These are phyloP conservation scores for Pleurotus eryngii DNA, from an alignment of 768 basidiomycete genomes.

Conservation along the genomic window DNA sequence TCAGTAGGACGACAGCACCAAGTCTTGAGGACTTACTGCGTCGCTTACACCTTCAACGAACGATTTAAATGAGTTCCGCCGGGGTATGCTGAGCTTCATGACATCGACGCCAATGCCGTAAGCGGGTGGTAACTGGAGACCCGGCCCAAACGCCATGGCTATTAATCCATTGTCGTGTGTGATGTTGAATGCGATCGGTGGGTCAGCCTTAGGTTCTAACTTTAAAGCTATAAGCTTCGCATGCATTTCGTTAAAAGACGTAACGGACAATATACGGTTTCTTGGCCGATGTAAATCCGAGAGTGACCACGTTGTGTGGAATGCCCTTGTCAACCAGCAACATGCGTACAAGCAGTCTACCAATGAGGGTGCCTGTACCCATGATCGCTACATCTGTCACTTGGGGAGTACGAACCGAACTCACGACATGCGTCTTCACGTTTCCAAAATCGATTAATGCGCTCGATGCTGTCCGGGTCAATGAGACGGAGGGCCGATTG, in stretches of 20 bases:
- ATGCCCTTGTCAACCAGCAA: constrained; percentile 60
- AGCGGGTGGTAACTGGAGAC: constrained; percentile 41
- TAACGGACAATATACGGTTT: constrained; percentile 75
- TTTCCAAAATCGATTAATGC: constrained; percentile 64
- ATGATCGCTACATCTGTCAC: too few relatives aligned
- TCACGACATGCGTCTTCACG: constrained; percentile 76
- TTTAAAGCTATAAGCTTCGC: background rate
- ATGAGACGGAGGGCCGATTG: constrained; percentile 54
- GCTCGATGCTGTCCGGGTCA: constrained; percentile 51
- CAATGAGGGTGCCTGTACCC: constrained; percentile 66
- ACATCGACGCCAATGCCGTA: constrained; percentile 76
- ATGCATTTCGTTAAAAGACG: background rate
- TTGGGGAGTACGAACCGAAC: constrained; percentile 15
- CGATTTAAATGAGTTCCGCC: constrained; percentile 49
- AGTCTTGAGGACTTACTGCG: constrained; percentile 43
- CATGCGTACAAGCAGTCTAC: constrained; percentile 67
- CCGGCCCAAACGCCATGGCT: constrained; percentile 59
- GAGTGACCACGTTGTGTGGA: constrained; percentile 39
- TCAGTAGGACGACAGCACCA: constrained; percentile 7
- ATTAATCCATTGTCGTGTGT: constrained; percentile 77
- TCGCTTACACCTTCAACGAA: constrained; percentile 66
- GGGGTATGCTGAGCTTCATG: constrained; percentile 71
- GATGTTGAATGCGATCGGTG: constrained; percentile 75
- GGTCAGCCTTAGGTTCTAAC: constrained; percentile 32
- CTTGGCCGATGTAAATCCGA: constrained; percentile 56